Base-by-base conservation (phyloP, 1,284 basidiomycete genomes). In the Ganoderma lingzhi region DNA sequence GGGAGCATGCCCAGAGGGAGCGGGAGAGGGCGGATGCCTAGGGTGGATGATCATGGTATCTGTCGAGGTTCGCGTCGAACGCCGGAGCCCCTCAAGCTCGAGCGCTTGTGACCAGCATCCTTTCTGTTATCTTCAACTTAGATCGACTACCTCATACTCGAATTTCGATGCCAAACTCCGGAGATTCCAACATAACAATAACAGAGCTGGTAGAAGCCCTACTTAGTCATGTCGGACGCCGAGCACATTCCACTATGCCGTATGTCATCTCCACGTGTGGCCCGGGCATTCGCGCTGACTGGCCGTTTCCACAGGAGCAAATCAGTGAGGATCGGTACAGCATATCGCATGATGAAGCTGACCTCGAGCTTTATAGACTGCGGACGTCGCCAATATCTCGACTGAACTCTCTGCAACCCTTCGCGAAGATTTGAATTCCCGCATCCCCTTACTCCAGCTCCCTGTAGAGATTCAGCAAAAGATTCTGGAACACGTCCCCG, bases 381-480 rank as follows among this genome's bases (percentile, higher is more conserved):
- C 3, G 10, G 19, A 39, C n/a, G 56, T 59, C 19, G 35, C n/a
- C 3, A 19, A 39, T 59, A n/a, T n/a, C 35, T 19, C 23, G 14
- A 39, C 8, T 8, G 35, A 12, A 19, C 6, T 23, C 19, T 6
- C 32, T 39, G 35, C 56, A 14, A 59, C 17, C 10, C 19, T 59
- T 6, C 56, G 35, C 37, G 56, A 59, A 59, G 56, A 59, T 3
- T 19, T 59, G 56, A 59, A 59, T 17, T 14, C 19, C 10, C 42
- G 30, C 10, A 8, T 19, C n/a, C 32, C 45, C n/a, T 39, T 51
- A 19, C 23, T 59, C 56, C 10, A 45, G 3, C 32, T 63, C 12
- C 62, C 62, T 8, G 42, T 28, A 48, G 62, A 63, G 45, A 3
- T 63, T 19, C 35, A 53, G 17, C 62, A 51, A 23, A 8, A 32